Conservation (phyloP, 805 yeast genomes). For the Saccharomycopsis sp. region DNA sequence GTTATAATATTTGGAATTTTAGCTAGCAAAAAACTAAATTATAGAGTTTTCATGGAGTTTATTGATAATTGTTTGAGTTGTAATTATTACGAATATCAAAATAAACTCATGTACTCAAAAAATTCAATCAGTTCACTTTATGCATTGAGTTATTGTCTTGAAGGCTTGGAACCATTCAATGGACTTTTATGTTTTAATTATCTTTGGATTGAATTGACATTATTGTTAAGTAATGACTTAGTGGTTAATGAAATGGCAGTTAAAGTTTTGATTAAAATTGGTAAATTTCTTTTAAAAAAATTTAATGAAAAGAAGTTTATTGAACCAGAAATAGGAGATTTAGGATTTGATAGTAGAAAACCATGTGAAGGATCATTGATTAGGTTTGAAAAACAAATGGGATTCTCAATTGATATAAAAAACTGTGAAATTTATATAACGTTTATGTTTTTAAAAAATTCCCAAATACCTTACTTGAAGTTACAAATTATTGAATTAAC, state of each 20-base stretch:
- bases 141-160: not conserved
- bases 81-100: not conserved
- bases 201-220: not conserved
- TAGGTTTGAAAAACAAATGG: not conserved
- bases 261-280: not conserved
- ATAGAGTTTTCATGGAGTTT: not conserved
- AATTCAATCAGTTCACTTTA: not conserved
- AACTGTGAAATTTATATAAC: conserved; percentile 4
- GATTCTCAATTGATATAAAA: not conserved
- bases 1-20: conserved; percentile 40
- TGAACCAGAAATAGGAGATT: not conserved
- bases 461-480: conserved; percentile 5
- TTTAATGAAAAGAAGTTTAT: too few species aligned
- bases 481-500: not conserved
- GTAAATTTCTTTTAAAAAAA: too few species aligned
- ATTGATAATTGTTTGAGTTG: not conserved
- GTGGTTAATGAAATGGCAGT: conserved; percentile 1
- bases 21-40: conserved; percentile 19
- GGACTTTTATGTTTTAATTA: not conserved
- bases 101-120: not conserved
- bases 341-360: not conserved
- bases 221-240: not conserved
- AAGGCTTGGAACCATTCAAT: conserved; percentile 1
- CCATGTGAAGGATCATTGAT: not conserved
- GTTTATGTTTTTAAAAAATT: not conserved